These are phyloP conservation scores for Cercophora newfieldiana DNA, from an alignment of 495 filamentous ascomycete species.

Conservation along the genomic window DNA sequence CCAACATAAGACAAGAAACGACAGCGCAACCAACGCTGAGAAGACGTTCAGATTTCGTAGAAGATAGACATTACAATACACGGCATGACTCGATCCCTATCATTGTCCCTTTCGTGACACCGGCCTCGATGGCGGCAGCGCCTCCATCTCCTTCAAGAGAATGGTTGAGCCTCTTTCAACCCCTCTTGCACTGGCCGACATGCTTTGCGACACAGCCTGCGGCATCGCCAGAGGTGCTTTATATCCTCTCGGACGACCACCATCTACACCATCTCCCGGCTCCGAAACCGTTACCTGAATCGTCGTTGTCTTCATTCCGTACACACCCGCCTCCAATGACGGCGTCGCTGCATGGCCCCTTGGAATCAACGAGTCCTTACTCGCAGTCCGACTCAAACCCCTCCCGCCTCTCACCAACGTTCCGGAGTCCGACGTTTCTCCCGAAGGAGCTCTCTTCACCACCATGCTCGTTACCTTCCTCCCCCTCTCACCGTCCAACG, in stretches of 20 bases:
- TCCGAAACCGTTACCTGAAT: constrained; percentile 27
- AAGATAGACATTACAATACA: neutral
- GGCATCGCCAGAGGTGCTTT: neutral
- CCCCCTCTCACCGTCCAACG: constrained; percentile 33
- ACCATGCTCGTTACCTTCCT: constrained; percentile 2
- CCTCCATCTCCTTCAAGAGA: neutral
- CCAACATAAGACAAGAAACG: no score
- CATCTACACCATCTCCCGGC: neutral
- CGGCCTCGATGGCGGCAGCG: neutral
- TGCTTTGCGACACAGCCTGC: neutral
- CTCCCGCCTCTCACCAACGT: neutral
- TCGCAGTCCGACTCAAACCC: constrained; percentile 13
- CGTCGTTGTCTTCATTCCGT: constrained; percentile 34
- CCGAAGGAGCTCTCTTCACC: constrained; percentile 14
- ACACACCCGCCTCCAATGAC: neutral
- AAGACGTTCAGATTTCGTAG: neutral
- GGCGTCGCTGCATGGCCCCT: constrained; percentile 4
- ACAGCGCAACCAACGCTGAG: neutral
- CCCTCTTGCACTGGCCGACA: constrained; percentile 7
- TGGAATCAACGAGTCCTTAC: constrained; percentile 31
- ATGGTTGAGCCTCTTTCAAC: constrained; percentile 6
- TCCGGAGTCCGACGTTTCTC: neutral
- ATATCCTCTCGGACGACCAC: neutral
- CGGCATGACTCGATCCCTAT: neutral
- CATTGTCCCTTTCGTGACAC: neutral